These are phyloP conservation scores for Venturia nashicola DNA, from an alignment of 2,329 filamentous ascomycete species.

Conservation along the genomic window DNA sequence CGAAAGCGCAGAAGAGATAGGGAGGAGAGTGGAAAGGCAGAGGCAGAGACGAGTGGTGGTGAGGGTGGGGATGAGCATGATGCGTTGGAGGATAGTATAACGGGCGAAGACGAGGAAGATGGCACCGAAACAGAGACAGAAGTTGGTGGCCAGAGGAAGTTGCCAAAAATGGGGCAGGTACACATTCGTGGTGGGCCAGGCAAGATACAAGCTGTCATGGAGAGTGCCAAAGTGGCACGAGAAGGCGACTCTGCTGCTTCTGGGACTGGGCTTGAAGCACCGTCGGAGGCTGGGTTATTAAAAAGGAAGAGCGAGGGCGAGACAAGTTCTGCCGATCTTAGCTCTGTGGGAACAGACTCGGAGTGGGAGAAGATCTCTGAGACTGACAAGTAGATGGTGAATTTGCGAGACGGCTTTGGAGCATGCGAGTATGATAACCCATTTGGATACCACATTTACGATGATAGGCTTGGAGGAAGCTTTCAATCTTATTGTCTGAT, in stretches of 20 bases:
- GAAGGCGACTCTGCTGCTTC: not conserved
- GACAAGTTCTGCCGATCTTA: constrained; percentile 43
- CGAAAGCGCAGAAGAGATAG: not conserved
- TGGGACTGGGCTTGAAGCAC: constrained; percentile 16
- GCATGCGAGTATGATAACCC: not conserved
- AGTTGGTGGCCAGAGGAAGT: constrained; percentile 17
- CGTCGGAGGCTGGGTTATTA: constrained; percentile 20
- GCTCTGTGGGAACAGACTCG: constrained; percentile 58
- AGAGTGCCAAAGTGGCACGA: constrained; percentile 1
- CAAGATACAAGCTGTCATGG: constrained; percentile 10
- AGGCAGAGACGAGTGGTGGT: constrained; percentile 6
- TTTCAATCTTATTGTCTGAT: not conserved
- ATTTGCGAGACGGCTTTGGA: not conserved
- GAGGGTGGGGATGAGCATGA: constrained; percentile 5
- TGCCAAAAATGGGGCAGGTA: not conserved
- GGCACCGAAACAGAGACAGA: constrained; percentile 20
- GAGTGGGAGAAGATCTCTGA: constrained; percentile 96
- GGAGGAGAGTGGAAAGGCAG: not conserved
- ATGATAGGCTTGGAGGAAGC: not conserved
- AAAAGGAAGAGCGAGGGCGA: constrained; percentile 33
- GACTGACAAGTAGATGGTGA: constrained; percentile 18
- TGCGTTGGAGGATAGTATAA: not conserved
- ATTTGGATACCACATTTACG: not conserved
- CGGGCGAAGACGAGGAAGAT: constrained; percentile 2
- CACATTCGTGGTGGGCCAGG: constrained; percentile 6